Conservation (phyloP, 495 filamentous ascomycete species). For the Penicillium bialowiezense region DNA sequence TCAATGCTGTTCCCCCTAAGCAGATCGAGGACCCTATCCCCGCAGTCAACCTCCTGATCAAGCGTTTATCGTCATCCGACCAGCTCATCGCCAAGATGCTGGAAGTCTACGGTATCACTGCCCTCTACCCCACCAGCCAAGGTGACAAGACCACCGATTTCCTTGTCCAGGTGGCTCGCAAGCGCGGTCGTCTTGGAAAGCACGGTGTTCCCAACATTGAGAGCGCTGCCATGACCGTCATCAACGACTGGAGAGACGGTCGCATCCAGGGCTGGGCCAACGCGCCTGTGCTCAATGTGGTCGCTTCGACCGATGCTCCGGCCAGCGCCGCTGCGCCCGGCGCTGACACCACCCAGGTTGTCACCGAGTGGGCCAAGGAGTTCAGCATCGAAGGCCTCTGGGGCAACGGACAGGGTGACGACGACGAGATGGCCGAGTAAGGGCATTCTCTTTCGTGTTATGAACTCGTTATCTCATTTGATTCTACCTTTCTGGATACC, state of each 20-base stretch:
- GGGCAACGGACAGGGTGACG: slow-evolving; percentile 59
- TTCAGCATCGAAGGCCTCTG: slow-evolving; percentile 96
- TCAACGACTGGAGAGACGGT: slow-evolving; percentile 94
- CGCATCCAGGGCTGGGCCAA: slow-evolving; percentile 91
- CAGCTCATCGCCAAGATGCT: slow-evolving; percentile 72
- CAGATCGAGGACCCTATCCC: slow-evolving; percentile 89
- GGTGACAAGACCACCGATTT: slow-evolving; percentile 88
- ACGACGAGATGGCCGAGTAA: slow-evolving; percentile 45
- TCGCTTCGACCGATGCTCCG: slow-evolving; percentile 35
- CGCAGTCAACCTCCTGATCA: slow-evolving; percentile 76
- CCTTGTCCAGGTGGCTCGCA: slow-evolving; percentile 88
- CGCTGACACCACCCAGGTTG: slow-evolving; percentile 77
- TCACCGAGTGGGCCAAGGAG: slow-evolving; percentile 90
- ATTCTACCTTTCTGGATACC: slow-evolving; percentile 30
- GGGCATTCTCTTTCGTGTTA: slow-evolving; percentile 16
- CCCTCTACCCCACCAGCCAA: slow-evolving; percentile 60
- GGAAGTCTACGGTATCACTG: slow-evolving; percentile 75
- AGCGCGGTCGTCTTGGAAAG: slow-evolving; percentile 83
- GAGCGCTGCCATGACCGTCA: slow-evolving; percentile 85
- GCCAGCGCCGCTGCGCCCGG: slow-evolving; percentile 26
- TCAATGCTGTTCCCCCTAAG: slow-evolving; percentile 91
- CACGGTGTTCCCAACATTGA: slow-evolving; percentile 86
- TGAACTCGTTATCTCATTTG: slow-evolving; percentile 26
- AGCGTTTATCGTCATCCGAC: slow-evolving; percentile 68
- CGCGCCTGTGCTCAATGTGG: slow-evolving; percentile 55